Conservation (phyloP, 2,329 filamentous ascomycete species). For the Meredithiella fracta region DNA sequence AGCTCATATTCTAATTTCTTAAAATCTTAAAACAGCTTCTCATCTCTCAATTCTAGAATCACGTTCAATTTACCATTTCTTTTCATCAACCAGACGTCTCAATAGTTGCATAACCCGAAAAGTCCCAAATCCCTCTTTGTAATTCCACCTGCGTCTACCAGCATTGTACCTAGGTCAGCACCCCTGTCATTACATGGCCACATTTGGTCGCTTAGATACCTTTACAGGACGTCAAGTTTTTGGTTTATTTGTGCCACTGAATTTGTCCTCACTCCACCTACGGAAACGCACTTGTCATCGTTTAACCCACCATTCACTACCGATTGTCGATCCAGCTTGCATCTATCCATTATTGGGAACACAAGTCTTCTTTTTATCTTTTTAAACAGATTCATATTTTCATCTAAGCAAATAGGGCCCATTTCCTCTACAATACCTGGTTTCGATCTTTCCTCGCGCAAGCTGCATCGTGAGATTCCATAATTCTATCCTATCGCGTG, state of each 20-base stretch:
- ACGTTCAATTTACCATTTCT: too few relatives aligned
- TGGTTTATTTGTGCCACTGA: background rate
- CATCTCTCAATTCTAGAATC: too few relatives aligned
- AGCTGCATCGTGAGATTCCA: background rate
- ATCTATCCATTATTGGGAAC: too few relatives aligned
- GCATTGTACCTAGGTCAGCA: background rate
- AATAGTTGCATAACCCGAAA: too few relatives aligned
- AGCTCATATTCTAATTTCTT: too few relatives aligned
- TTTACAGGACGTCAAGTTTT: background rate
- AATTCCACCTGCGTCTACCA: background rate
- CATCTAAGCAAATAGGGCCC: background rate
- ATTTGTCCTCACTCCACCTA: background rate
- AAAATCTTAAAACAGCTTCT: too few relatives aligned
- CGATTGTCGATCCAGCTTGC: too few relatives aligned
- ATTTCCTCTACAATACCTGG: background rate
- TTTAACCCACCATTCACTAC: too few relatives aligned
- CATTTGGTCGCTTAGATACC: conserved; percentile 2
- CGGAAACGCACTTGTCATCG: background rate
- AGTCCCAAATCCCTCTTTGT: background rate
- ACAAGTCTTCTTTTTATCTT: background rate
- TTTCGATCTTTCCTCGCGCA: background rate
- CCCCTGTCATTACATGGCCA: background rate
- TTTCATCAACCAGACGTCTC: too few relatives aligned
- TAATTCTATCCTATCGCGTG: conserved; percentile 1
- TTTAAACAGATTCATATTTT: background rate